These are phyloP conservation scores for Aquilaria agallochum DNA, from an alignment of 441 rosid genomes.

Conservation along the genomic window DNA sequence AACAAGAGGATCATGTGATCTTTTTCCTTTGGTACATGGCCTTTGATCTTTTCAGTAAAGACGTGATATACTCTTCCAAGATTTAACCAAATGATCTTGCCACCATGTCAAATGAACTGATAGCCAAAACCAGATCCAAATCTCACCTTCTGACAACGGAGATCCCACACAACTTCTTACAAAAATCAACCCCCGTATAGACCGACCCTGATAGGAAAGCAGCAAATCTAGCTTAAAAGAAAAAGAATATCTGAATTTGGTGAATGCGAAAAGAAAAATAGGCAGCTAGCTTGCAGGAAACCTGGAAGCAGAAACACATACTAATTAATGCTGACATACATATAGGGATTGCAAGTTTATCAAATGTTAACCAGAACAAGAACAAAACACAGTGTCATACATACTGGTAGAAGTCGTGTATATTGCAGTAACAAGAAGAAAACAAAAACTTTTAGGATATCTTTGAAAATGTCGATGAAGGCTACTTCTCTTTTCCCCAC, in stretches of 20 bases:
- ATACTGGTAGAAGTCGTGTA: no score
- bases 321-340: no score
- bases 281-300: background rate
- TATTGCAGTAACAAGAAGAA: no score
- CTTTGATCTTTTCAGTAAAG: background rate
- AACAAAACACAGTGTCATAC: no score
- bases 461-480: no score
- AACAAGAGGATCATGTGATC: background rate
- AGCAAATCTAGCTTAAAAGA: background rate
- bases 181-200: slow-evolving; percentile 94
- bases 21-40: background rate
- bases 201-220: slow-evolving; percentile 49
- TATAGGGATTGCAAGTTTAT: no score
- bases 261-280: no score
- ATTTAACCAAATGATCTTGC: no score
- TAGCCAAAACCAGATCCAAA: slow-evolving; percentile 33
- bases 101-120: slow-evolving; percentile 13
- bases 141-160: slow-evolving; percentile 94
- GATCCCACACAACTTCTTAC: slow-evolving; percentile 97
- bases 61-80: no score
- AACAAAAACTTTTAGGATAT: no score
- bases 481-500: slow-evolving; percentile 10
- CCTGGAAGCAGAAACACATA: background rate
- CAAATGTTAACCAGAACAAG: no score
- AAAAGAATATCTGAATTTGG: background rate